Evolutionary conservation across 192 early-diverging fungal genomes (phyloP), one percentile per base, ranked within the genome.

Genomic region (Spizellomyces punctatus): DNA sequence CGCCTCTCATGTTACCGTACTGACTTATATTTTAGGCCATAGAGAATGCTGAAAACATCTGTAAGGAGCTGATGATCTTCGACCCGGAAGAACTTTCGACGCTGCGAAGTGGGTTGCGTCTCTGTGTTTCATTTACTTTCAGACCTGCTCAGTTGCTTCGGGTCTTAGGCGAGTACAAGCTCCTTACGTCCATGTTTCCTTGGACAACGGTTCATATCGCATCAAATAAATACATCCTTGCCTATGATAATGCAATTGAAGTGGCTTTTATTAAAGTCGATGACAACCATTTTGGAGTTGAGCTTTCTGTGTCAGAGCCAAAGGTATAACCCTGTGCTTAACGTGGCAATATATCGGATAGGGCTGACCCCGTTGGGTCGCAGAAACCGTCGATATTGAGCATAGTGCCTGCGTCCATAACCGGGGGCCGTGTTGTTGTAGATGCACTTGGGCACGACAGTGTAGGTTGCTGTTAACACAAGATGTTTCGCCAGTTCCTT

Each of bases 11-110:
- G 14, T n/a, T 12, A 12, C 50, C 0, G 12, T 54, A n/a, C 50
- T 54, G 1, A 54, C 50, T 54, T 4, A n/a, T 54, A 19, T 36
- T n/a, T n/a, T 54, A 54, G 50, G 50, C 50, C 14, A 56, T 64
- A 10, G 46, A 12, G 5, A 19, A 54, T 5, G 65, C 73, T 10
- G 73, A 75, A 54, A 52, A 69, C 48, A 61, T 68, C 21, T 75
- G 73, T 54, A 48, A 63, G 54, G 47, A 75, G 19, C 49, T 68
- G 1, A 69, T 68, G 57, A 57, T 75, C 5, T 75, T 75, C 63
- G 73, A 75, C 46, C 65, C 66, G 45, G 60, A 69, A 41, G 73
- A 75, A n/a, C 62, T 75, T 21, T 22, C 46, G 8, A 16, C 41
- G 5, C 44, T 75, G n/a, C 50, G 73, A 62, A 64, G 72, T 73